Evolutionary conservation across 257 asterid species (phyloP), one percentile per base, ranked within the genome.

Genomic region (Vinca minor): DNA sequence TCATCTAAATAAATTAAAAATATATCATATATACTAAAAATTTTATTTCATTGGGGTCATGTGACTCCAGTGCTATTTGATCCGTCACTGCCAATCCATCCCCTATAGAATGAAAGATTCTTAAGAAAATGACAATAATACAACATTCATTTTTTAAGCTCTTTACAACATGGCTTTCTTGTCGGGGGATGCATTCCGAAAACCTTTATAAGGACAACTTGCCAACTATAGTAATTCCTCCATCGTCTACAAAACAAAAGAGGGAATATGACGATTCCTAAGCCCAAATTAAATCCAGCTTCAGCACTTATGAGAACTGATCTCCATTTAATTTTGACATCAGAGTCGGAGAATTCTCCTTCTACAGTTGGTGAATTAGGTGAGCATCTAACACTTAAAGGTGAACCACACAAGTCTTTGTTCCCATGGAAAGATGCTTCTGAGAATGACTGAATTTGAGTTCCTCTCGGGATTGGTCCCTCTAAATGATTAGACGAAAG

Each of bases 401-500:
- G 70, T 4, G 1, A 5, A 20, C 75, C 66, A 26, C 70, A 71
- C 12, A 71, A 54, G 18, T 49, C 62, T 6, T 3, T 42, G 50
- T 71, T 71, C 9, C 70, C 75, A 14, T 44, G 20, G 20, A 36
- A 64, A 20, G 66, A 29, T 12, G 10, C 41, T 10, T 4, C 23
- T 12, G 61, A 1, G 39, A 71, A 58, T n/a, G 66, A 64, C 21
- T 48, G 66, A 71, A 71, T 12, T 26, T 70, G 74, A 36, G 7
- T 13, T 11, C 65, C 74, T 11, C 8, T 9, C 4, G 74, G 74
- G 4, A 70, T 70, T 20, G 15, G 26, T 3, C 74, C 74, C 49
- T 38, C 34, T 56, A 70, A 39, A 23, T 21, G 55, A 46, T 71
- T 71, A 42, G 20, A 64, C 1, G 75, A 71, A 59, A 71, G 56